Conservation (phyloP, 352 stramenopile species). For the Globisporangium alternatum region DNA sequence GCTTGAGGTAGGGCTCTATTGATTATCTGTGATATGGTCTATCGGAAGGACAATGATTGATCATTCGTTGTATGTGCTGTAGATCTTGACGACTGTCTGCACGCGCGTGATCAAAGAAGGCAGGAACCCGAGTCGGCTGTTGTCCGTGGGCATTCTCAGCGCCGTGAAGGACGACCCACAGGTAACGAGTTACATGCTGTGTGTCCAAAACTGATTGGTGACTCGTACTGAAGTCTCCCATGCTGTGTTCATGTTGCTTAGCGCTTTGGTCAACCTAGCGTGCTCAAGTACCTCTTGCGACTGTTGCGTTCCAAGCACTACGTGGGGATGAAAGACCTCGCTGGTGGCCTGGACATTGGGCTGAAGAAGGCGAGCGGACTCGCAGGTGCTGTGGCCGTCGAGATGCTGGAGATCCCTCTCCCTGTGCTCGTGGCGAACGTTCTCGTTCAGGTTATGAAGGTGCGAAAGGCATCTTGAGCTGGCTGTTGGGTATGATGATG, state of each 20-base stretch:
- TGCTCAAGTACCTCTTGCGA: slow-evolving; percentile 78
- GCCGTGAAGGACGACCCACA: slow-evolving; percentile 52
- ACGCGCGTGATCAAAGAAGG: slow-evolving; percentile 53
- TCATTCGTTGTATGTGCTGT: not conserved
- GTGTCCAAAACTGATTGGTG: not conserved
- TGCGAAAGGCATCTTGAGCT: slow-evolving; percentile 10
- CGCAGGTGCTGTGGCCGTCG: slow-evolving; percentile 18
- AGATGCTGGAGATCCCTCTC: slow-evolving; percentile 54
- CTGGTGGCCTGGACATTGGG: slow-evolving; percentile 4
- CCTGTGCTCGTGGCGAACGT: slow-evolving; percentile 75
- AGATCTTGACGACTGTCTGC: slow-evolving; percentile 54
- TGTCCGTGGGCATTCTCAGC: slow-evolving; percentile 57
- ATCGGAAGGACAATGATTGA: not conserved
- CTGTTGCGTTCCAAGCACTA: slow-evolving; percentile 85
- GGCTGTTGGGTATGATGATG: not conserved
- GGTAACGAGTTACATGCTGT: slow-evolving; percentile 19
- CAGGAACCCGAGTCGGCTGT: slow-evolving; percentile 51
- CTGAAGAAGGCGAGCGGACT: slow-evolving; percentile 30
- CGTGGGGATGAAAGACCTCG: slow-evolving; percentile 36
- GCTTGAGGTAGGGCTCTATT: slow-evolving; percentile 34
- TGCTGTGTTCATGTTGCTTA: slow-evolving; percentile 7
- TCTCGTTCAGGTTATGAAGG: slow-evolving; percentile 65
- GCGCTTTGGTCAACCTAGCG: slow-evolving; percentile 47
- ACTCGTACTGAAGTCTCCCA: not conserved
- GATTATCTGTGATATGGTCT: not conserved